These are phyloP conservation scores for Xerocomus spinulosus DNA, from an alignment of 768 basidiomycete genomes.

Conservation along the genomic window DNA sequence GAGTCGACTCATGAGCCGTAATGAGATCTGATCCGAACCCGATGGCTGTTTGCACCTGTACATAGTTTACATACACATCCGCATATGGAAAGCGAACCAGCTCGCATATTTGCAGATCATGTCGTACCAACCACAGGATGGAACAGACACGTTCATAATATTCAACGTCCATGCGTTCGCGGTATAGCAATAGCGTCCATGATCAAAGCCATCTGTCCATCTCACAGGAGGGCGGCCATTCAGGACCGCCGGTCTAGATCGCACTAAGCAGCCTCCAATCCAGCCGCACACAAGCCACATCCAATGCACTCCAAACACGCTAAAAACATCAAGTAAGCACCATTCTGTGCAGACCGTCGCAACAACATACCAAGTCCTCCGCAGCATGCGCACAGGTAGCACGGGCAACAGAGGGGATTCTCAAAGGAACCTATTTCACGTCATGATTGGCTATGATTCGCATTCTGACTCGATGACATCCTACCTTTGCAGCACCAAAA, in stretches of 20 bases:
- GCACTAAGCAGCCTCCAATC: conserved; percentile 21
- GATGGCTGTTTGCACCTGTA: neutral
- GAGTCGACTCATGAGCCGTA: too few relatives aligned
- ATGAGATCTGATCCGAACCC: neutral
- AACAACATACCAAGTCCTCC: conserved; percentile 55
- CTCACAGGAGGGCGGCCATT: neutral
- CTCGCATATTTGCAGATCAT: conserved; percentile 4
- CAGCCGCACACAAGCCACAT: conserved; percentile 64
- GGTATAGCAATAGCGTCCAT: neutral
- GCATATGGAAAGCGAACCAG: conserved; percentile 15
- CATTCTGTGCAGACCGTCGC: neutral
- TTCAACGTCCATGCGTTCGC: neutral
- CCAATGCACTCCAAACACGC: conserved; percentile 66
- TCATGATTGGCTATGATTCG: neutral
- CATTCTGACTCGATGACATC: conserved; percentile 1
- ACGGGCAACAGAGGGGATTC: conserved; percentile 65
- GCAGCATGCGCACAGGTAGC: conserved; percentile 69
- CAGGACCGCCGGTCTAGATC: neutral
- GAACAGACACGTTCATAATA: too few relatives aligned
- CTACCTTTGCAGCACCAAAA: conserved; percentile 63
- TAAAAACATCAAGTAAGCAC: conserved; percentile 21
- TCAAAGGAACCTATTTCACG: conserved; percentile 44
- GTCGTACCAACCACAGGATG: too few relatives aligned
- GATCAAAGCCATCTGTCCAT: neutral
- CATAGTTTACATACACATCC: neutral